Percentiles rank a stretch among this genome's conserved stretches.
These are phyloP conservation scores for Exophiala sp. DNA, from an alignment of 2,329 filamentous ascomycete species.

Conservation along the genomic window DNA sequence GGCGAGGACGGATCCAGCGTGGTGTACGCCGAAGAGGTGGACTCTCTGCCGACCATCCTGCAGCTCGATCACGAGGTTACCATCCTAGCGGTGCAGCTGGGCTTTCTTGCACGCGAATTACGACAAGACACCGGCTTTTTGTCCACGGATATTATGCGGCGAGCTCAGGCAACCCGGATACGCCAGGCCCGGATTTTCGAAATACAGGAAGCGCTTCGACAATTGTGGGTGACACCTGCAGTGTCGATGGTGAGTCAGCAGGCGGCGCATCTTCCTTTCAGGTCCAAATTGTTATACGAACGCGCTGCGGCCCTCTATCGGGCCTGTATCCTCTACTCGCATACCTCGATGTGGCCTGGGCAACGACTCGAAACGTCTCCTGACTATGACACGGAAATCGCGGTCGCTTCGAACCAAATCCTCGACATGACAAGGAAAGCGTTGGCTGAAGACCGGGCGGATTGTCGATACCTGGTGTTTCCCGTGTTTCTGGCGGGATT, in stretches of 20 bases:
- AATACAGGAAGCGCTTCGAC: slow-evolving; percentile 35
- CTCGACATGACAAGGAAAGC: slow-evolving; percentile 41
- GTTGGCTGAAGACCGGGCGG: slow-evolving; percentile 36
- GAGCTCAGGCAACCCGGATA: slow-evolving; percentile 25
- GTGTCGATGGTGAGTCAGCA: slow-evolving; percentile 35
- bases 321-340: slow-evolving; percentile 47
- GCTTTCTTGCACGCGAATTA: slow-evolving; percentile 39
- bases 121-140: slow-evolving; percentile 34
- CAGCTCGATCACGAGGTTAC: slow-evolving; percentile 44
- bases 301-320: slow-evolving; percentile 47
- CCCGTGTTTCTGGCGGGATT: slow-evolving; percentile 52
- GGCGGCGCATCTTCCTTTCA: slow-evolving; percentile 35
- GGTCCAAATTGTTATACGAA: slow-evolving; percentile 38
- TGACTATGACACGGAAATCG: slow-evolving; percentile 39
- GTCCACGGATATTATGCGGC: slow-evolving; percentile 19
- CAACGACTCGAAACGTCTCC: slow-evolving; percentile 41
- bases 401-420: slow-evolving; percentile 42
- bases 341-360: slow-evolving; percentile 48
- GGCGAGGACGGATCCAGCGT: slow-evolving; percentile 34
- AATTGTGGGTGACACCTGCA: slow-evolving; percentile 37
- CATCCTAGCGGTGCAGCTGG: slow-evolving; percentile 42
- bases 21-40: slow-evolving; percentile 36
- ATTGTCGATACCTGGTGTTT: slow-evolving; percentile 46
- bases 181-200: slow-evolving; percentile 35
- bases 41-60: slow-evolving; percentile 39